phyloP scores from a whole-genome alignment of 495 filamentous ascomycete species.

The Halenospora varia region DNA sequence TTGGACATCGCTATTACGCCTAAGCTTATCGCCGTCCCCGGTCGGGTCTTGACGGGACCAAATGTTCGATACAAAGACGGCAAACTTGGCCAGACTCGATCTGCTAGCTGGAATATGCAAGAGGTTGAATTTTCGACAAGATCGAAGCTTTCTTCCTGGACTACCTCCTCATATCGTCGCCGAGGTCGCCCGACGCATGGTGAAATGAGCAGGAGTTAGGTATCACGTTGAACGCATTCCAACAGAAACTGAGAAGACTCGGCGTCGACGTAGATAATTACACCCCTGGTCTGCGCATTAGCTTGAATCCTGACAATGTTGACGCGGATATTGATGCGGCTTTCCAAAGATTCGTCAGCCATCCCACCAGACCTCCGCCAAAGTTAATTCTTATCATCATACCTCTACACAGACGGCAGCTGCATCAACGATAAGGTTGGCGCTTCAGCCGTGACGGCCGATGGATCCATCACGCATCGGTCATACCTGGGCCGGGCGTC shows the following conservation, averaged over 20 bases:
- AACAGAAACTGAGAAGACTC: neutral
- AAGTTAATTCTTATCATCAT: neutral
- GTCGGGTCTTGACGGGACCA: neutral
- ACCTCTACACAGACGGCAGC: slow-evolving; percentile 22
- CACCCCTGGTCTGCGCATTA: neutral
- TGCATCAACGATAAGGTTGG: slow-evolving; percentile 21
- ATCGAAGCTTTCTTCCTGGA: neutral
- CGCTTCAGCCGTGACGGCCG: slow-evolving; percentile 12
- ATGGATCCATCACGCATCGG: slow-evolving; percentile 4
- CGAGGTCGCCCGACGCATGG: neutral
- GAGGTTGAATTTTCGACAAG: neutral
- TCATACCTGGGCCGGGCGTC: slow-evolving; percentile 21
- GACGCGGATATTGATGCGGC: neutral
- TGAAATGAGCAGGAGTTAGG: neutral
- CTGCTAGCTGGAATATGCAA: neutral
- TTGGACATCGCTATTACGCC: neutral
- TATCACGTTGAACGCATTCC: neutral
- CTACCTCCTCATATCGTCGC: neutral
- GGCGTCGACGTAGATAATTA: neutral
- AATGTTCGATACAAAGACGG: neutral
- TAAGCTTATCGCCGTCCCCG: neutral
- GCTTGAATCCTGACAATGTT: neutral
- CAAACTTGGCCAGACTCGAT: neutral
- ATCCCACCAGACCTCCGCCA: neutral
- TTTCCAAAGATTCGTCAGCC: neutral